Evolutionary conservation across 2,329 filamentous ascomycete species (phyloP).

Genomic region (Verticillium zaregamsianum): DNA sequence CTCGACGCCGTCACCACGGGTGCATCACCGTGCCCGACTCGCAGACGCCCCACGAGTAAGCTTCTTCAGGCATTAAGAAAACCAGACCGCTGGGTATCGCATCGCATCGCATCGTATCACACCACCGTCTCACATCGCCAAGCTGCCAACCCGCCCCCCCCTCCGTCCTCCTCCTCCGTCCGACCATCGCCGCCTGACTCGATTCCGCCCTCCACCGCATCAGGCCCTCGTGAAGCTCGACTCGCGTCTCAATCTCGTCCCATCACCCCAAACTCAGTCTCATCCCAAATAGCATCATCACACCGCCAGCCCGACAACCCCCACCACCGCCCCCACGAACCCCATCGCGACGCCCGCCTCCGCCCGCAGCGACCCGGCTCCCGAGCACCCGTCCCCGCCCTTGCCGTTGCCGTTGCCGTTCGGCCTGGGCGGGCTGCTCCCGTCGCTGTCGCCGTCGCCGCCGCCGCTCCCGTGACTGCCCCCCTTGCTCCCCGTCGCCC

Average conservation of each 20-base stretch:
- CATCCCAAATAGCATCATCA: neutral
- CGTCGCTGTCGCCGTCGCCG: neutral
- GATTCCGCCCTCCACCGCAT: neutral
- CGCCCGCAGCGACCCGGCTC: neutral
- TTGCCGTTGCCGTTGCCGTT: neutral
- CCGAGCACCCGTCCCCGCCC: constrained; percentile 3
- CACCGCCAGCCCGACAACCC: neutral
- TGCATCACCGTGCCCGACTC: too few relatives aligned
- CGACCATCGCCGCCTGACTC: neutral
- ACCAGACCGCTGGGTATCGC: neutral
- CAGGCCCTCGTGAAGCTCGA: neutral
- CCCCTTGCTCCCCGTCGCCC: neutral
- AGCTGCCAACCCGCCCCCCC: neutral
- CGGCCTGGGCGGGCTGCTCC: neutral
- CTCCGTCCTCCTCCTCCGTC: neutral
- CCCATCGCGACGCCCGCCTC: neutral
- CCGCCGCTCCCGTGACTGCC: neutral
- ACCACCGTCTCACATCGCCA: neutral
- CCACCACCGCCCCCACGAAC: neutral
- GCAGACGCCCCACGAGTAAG: neutral
- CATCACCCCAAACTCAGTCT: neutral
- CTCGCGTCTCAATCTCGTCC: neutral
- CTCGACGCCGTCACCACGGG: too few relatives aligned
- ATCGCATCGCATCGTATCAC: neutral
- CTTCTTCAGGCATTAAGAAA: neutral